Conservation (phyloP, 1,139 yeast genomes). For the Pichia sp. region DNA sequence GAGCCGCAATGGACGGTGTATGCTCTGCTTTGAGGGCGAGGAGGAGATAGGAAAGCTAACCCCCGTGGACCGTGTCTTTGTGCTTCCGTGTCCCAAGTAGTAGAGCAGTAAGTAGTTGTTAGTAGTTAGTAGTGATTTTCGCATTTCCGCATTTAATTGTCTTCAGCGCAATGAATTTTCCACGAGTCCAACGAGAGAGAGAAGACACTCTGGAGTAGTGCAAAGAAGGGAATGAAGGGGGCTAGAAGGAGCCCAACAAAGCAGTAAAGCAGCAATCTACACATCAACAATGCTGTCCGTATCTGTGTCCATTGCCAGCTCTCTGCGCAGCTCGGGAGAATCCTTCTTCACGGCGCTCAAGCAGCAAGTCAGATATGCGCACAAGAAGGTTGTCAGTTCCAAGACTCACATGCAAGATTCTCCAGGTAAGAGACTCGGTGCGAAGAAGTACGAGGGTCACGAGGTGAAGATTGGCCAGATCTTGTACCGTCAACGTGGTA, state of each 20-base stretch:
- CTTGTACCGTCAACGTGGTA: slow-evolving; percentile 92
- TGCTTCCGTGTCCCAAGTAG: slow-evolving; percentile 57
- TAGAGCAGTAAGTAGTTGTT: no score
- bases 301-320: neutral
- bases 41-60: slow-evolving; percentile 96
- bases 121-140: no score
- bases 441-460: slow-evolving; percentile 75
- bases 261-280: no score
- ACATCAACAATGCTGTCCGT: neutral
- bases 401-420: slow-evolving; percentile 91
- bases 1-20: slow-evolving; percentile 67
- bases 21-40: slow-evolving; percentile 90
- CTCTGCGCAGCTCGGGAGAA: neutral
- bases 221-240: slow-evolving; percentile 3
- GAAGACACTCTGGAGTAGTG: no score
- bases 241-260: neutral
- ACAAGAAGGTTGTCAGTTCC: slow-evolving; percentile 92
- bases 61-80: slow-evolving; percentile 80
- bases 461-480: slow-evolving; percentile 77
- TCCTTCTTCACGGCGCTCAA: no score
- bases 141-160: no score
- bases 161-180: no score
- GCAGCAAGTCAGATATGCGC: slow-evolving; percentile 67
- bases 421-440: slow-evolving; percentile 91
- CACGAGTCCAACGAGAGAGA: no score